Percentiles rank a stretch among this genome's conserved stretches.
phyloP scores from a whole-genome alignment of 108 stramenopile species.

The Cyclotella sp. region DNA sequence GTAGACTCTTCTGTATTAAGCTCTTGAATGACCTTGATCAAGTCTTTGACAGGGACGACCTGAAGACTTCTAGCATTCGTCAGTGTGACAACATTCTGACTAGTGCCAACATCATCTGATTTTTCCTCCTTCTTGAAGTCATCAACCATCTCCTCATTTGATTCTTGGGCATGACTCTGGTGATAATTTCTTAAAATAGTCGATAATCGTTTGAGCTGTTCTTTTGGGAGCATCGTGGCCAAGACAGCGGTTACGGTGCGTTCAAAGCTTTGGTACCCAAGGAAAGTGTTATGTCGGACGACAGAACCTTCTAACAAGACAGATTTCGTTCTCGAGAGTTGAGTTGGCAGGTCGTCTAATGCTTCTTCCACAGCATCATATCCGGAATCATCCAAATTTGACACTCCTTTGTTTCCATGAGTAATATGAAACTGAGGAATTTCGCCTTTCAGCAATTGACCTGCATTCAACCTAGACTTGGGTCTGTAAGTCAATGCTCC shows the following conservation, averaged over 20 bases:
- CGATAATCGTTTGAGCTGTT: conserved; percentile 46
- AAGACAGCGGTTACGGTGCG: conserved; percentile 69
- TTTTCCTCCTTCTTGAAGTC: not conserved
- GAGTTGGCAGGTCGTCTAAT: not conserved
- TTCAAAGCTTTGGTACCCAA: conserved; percentile 79
- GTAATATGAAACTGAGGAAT: conserved; percentile 78
- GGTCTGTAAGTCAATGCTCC: conserved; percentile 64
- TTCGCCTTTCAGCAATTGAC: conserved; percentile 64
- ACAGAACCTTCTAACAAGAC: conserved; percentile 60
- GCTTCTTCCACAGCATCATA: conserved; percentile 41
- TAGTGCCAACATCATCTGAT: not conserved
- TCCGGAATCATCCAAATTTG: conserved; percentile 40
- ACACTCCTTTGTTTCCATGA: conserved; percentile 11
- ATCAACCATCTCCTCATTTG: not conserved
- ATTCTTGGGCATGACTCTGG: conserved; percentile 8
- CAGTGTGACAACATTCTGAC: not conserved
- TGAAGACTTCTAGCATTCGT: conserved; percentile 28
- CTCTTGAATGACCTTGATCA: conserved; percentile 30
- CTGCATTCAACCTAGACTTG: conserved; percentile 65
- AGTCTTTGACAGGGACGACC: conserved; percentile 31
- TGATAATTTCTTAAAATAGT: conserved; percentile 36
- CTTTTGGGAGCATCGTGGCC: conserved; percentile 65
- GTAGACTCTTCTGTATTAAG: conserved; percentile 14
- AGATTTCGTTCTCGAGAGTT: conserved; percentile 23
- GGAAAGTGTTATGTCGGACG: conserved; percentile 57